Evolutionary conservation across 805 yeast genomes (phyloP), one percentile per base, ranked within the genome.

Genomic region (Sporopachydermia quercuum): DNA sequence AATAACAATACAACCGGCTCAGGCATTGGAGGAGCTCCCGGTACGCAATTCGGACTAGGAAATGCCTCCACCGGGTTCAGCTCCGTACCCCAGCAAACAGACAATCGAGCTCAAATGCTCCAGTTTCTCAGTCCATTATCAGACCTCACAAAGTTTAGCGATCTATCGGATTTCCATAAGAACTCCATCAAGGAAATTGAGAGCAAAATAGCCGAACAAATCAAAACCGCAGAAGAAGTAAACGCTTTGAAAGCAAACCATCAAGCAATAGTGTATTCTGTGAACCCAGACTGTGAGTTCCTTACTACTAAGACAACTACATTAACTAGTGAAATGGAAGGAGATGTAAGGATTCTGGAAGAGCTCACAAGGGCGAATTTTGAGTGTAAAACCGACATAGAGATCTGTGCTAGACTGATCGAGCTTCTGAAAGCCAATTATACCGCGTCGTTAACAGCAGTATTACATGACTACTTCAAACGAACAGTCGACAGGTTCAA

Each of bases 401-500:
- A 23, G n/a, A 23, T 23, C n/a, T 23, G 30, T n/a, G 30, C 30
- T 23, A 8, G 30, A n/a, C 30, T 23, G 8, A 23, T 23, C n/a
- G 30, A 23, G n/a, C n/a, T 23, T 8, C n/a, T 23, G 30, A 23
- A 23, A 23, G 30, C 30, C 8, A 23, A 23, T n/a, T 23, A 23
- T 23, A 23, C 30, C n/a, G 8, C 30, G 8, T 23, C 30, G 8
- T n/a, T 23, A 8, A 23, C 30, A 8, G n/a, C 30, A 8, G 30
- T 23, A n/a, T n/a, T 23, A 8, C 30, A 23, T n/a, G 30, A 23
- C 13, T 34, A 34, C 16, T 34, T 23, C n/a, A 23, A 23, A 23
- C 30, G 30, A 8, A 23, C 30, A 39, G 53, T 62, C 15, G 61
- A 57, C 14, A 66, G 63, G 16, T 65, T 66, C 43, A 53, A 55